These are phyloP conservation scores for Tulasnella sp. DNA, from an alignment of 768 basidiomycete genomes.

Conservation along the genomic window DNA sequence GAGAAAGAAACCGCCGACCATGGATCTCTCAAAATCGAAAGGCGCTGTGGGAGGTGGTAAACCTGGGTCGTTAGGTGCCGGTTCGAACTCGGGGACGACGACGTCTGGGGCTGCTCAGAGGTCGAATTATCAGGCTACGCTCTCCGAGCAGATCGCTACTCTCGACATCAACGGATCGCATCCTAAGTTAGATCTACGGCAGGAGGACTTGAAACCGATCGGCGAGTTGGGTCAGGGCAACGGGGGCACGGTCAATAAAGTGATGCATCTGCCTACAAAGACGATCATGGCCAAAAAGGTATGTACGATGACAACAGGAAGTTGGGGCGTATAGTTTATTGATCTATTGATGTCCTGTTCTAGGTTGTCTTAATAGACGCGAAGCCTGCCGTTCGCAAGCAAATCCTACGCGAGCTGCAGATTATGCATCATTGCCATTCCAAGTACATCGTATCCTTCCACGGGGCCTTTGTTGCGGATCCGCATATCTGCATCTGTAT, in stretches of 20 bases:
- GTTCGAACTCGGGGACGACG: constrained; percentile 12
- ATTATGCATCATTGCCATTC: constrained; percentile 99
- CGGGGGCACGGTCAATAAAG: constrained; percentile 94
- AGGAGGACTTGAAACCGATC: constrained; percentile 85
- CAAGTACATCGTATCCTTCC: constrained; percentile 91
- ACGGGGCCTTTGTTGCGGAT: constrained; percentile 91
- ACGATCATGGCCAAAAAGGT: constrained; percentile 99
- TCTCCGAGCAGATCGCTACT: constrained; percentile 76
- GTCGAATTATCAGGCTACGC: constrained; percentile 66
- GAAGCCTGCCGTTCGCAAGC: constrained; percentile 91
- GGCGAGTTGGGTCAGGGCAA: constrained; percentile 92
- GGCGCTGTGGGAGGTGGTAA: constrained; percentile 18
- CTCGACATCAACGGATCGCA: constrained; percentile 72
- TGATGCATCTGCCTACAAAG: constrained; percentile 82
- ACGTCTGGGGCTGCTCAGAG: constrained; percentile 41
- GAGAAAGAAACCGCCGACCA: constrained; percentile 28
- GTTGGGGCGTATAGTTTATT: neutral
- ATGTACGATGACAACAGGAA: constrained; percentile 22
- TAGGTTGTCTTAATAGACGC: constrained; percentile 95
- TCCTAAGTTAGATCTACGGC: constrained; percentile 68
- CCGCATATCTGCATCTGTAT: constrained; percentile 99
- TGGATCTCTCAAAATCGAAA: constrained; percentile 33
- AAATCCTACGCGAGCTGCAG: constrained; percentile 93
- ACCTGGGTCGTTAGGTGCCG: constrained; percentile 27
- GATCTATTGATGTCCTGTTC: neutral